Evolutionary conservation across 2,329 filamentous ascomycete genomes (phyloP).

Genomic region (Neofusicoccum umdonicola): DNA sequence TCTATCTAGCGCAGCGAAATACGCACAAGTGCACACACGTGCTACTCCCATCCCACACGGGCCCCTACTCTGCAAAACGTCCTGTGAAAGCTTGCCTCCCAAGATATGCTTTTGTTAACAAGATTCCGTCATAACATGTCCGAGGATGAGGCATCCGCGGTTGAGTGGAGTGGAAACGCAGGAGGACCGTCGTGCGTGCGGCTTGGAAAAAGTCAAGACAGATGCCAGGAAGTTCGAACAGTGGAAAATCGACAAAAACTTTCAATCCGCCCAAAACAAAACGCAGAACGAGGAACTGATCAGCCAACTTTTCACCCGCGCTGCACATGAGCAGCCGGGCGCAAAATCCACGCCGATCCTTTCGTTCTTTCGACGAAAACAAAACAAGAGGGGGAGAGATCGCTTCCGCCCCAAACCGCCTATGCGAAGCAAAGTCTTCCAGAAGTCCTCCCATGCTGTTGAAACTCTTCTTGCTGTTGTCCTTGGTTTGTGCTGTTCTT

Average conservation of each 20-base stretch:
- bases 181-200: neutral
- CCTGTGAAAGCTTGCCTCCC: neutral
- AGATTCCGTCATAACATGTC: neutral
- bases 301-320: constrained; percentile 8
- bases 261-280: constrained; percentile 13
- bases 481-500: constrained; percentile 14
- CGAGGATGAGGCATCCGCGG: neutral
- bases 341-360: neutral
- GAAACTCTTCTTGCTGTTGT: constrained; percentile 8
- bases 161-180: neutral
- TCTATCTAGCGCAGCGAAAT: neutral
- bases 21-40: neutral
- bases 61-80: neutral
- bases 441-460: constrained; percentile 14
- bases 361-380: constrained; percentile 2
- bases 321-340: neutral
- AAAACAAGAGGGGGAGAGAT: constrained; percentile 15
- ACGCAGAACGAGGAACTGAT: constrained; percentile 9
- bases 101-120: constrained; percentile 12
- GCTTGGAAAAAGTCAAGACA: constrained; percentile 4
- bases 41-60: neutral
- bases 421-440: constrained; percentile 14
- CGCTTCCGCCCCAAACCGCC: constrained; percentile 11
- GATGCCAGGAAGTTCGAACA: constrained; percentile 8
- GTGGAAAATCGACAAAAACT: constrained; percentile 10